Percentiles rank a stretch among this genome's conserved stretches.
Conservation (phyloP, 192 early-diverging fungal genomes). For the Backusella circina region DNA sequence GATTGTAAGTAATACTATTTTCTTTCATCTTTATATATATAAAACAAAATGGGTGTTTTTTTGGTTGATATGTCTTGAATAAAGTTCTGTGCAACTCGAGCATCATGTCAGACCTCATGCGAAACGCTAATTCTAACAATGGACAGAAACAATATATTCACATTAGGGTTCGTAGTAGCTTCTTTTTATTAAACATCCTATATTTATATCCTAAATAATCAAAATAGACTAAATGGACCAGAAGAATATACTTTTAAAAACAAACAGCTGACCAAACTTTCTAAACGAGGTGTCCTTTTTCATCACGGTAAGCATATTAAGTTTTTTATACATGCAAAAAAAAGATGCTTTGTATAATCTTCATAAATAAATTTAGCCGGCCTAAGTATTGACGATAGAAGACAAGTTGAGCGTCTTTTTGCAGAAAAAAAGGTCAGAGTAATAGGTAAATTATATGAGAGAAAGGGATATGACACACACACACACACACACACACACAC, state of each 20-base stretch:
- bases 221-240: background rate
- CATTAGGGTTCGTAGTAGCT: background rate
- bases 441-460: conserved; percentile 33
- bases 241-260: conserved; percentile 10
- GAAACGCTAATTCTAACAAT: conserved; percentile 29
- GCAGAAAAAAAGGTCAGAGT: conserved; percentile 46
- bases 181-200: background rate
- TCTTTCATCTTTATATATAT: background rate
- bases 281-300: conserved; percentile 57
- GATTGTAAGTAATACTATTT: conserved; percentile 30
- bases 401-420: conserved; percentile 51
- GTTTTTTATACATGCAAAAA: background rate
- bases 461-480: no score
- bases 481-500: no score
- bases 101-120: conserved; percentile 36
- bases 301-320: conserved; percentile 52
- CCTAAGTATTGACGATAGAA: conserved; percentile 36
- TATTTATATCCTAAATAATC: background rate
- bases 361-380: conserved; percentile 22
- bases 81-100: conserved; percentile 39
- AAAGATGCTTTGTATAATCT: background rate
- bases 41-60: background rate
- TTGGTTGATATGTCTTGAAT: no score
- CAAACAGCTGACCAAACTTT: conserved; percentile 28
- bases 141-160: background rate